phyloP scores from a whole-genome alignment of 2,329 filamentous ascomycete genomes.

The Aspergillus quadrilineatus region DNA sequence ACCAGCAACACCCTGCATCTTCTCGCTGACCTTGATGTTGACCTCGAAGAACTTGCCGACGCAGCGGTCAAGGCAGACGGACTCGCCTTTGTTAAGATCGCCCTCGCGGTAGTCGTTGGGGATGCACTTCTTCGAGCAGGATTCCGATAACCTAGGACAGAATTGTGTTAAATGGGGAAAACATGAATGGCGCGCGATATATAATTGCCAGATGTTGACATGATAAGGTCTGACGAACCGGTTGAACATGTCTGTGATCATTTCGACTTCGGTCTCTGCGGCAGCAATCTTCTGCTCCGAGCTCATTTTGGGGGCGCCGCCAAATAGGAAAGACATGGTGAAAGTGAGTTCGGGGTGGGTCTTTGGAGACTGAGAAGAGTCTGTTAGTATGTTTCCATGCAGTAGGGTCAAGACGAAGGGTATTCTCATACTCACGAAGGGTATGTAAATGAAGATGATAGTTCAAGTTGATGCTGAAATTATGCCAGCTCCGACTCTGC shows the following conservation, averaged over 20 bases:
- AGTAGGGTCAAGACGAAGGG: neutral
- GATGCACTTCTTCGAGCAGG: constrained; percentile 92
- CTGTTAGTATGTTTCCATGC: neutral
- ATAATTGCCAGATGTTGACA: neutral
- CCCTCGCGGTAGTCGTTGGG: constrained; percentile 89
- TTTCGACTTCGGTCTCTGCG: constrained; percentile 95
- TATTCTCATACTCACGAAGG: neutral
- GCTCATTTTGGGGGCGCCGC: constrained; percentile 75
- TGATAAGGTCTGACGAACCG: constrained; percentile 59
- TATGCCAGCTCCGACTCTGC: constrained; percentile 12
- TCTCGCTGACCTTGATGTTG: constrained; percentile 95
- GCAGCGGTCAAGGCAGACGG: constrained; percentile 96
- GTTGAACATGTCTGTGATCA: constrained; percentile 97
- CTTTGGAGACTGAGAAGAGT: neutral
- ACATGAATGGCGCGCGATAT: neutral
- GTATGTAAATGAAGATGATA: neutral
- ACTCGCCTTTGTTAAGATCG: constrained; percentile 98
- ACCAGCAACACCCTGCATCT: constrained; percentile 85
- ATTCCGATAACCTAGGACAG: constrained; percentile 70
- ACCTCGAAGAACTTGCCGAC: constrained; percentile 98
- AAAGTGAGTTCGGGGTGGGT: constrained; percentile 6
- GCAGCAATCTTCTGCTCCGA: constrained; percentile 97
- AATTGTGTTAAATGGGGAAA: neutral
- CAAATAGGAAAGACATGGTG: constrained; percentile 72
- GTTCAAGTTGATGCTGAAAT: constrained; percentile 2